Evolutionary conservation across 2,329 filamentous ascomycete genomes (phyloP), one percentile per base, ranked within the genome.

Genomic region (Pseudocercospora fijiensis): DNA sequence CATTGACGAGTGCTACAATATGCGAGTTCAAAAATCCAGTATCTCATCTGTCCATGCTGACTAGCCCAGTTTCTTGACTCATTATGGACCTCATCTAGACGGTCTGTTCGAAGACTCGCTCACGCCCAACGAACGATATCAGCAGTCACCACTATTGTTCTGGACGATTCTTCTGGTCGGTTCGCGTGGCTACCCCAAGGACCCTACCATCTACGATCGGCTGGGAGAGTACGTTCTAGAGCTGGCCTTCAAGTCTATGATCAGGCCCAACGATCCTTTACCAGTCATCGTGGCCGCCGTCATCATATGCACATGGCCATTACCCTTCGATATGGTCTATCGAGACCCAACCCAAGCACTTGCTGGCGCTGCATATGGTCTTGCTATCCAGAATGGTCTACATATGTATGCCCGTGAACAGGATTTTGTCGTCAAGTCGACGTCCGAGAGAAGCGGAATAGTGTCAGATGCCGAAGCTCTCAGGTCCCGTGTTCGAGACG

Each of bases 331-430:
- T 28, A 27, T 62, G 52, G 41, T 62, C 10, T 62, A 62, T 24
- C 24, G 53, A 24, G 60, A 62, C 16, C 60, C 60, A 16, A 57
- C 52, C 4, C 51, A 62, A 27, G 60, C 60, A 16, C 43, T 62
- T 7, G 60, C 52, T 11, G 60, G 60, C 22, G 60, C 60, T 11
- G 52, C 60, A 9, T 33, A 33, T 27, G 53, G 53, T 7, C 27
- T 62, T 18, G 60, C 60, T 6, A 51, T 57, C n/a, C 60, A 62
- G 18, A 62, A 62, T 20, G 60, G 60, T 47, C 41, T 62, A 18
- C 60, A 62, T 27, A 62, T 62, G 60, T 62, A 62, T 22, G 49
- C 51, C n/a, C 52, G 60, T 3, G 60, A 62, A 45, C 52, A 57
- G 24, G 60, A 62, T 41, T 62, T 62, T 22, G 28, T 62, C 8